Base-by-base conservation (phyloP, 208 protist genomes). In the Trypanosoma congolense region DNA sequence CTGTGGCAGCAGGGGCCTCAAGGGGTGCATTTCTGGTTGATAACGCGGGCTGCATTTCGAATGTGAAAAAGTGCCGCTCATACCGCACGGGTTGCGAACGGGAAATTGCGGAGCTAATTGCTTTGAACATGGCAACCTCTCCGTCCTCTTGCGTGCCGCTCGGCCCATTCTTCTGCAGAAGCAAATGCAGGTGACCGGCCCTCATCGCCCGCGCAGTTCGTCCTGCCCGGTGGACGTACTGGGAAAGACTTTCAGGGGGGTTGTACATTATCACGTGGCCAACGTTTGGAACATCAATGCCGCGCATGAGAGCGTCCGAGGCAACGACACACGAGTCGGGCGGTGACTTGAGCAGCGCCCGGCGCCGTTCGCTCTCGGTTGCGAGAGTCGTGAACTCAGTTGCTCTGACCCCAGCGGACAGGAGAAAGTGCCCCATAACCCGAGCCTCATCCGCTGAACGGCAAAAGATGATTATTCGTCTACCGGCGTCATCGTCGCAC, bases 151-250 rank as follows among this genome's bases (percentile, higher is more conserved):
- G 69, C 25, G 67, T 77, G 12, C 80, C 80, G 36, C 73, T 86
- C 9, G 64, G 68, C 6, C 82, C 80, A 2, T 45, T 71, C 54
- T 92, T 95, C 57, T 70, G 82, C 18, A 95, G 73, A 28, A 95
- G 56, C 44, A 92, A 49, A 64, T 95, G 80, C 22, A 91, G 45
- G 44, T 92, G 84, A 2, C 88, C 88, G 0, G 67, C 69, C 8
- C 80, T 73, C 80, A 90, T 81, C 18, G 97, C 97, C 38, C 97
- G 81, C 3, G 96, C 96, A 24, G 97, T 98, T 35, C 96, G 87
- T 5, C 97, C 97, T 2, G 95, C 87, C 19, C 97, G 81, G 57
- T 99, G 96, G 30, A 98, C 93, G 61, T 98, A 98, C 67, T 98
- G 93, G 51, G 98, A 93, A 9, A 95, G 51, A 18, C 76, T 80